Evolutionary conservation across 805 yeast genomes (phyloP), one percentile per base, ranked within the genome.

Genomic region (Saccharomycopsis microspora): DNA sequence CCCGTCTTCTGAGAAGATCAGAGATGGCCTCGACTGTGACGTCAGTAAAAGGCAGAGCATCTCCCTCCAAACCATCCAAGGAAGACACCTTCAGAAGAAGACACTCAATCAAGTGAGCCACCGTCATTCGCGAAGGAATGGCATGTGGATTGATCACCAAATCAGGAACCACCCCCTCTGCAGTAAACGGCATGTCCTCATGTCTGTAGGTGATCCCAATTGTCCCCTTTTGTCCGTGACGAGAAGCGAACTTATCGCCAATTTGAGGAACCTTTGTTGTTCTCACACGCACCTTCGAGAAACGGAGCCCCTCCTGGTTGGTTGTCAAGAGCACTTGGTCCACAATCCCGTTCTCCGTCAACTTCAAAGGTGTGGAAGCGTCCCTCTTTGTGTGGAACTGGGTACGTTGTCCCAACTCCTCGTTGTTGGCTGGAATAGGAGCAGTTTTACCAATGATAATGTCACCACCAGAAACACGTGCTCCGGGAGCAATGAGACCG

Each of bases 51-150:
- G 99, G 99, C 5, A 97, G 88, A 5, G 99, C 98, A 67, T 93
- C 99, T 75, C 98, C 98, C 68, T 93, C 99, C 60, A 85, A 76
- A 61, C 97, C 98, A 43, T 95, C 82, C 58, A 93, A 72, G 1
- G 97, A 80, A 3, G 97, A 89, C 40, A 93, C 97, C 68, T 93
- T 93, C 44, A 95, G 84, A 58, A 93, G 72, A 65, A 93, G 72
- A 83, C 98, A 93, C 73, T 93, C 99, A 67, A 93, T 90, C 73
- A 93, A 82, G 74, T 93, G 97, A 44, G 98, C 99, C 52, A 93
- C 98, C 39, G 99, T 93, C 99, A 93, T 93, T 77, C 99, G 97
- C 50, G 99, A 93, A 57, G 99, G 99, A 76, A 93, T 93, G 63
- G 97, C 98, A 68, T 93, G 99, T 2, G 99, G 99, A 66, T 93